Percentiles rank a stretch among this genome's conserved stretches.
Evolutionary conservation across 768 basidiomycete genomes (phyloP).

Genomic region (Tricholoma saponaceum): DNA sequence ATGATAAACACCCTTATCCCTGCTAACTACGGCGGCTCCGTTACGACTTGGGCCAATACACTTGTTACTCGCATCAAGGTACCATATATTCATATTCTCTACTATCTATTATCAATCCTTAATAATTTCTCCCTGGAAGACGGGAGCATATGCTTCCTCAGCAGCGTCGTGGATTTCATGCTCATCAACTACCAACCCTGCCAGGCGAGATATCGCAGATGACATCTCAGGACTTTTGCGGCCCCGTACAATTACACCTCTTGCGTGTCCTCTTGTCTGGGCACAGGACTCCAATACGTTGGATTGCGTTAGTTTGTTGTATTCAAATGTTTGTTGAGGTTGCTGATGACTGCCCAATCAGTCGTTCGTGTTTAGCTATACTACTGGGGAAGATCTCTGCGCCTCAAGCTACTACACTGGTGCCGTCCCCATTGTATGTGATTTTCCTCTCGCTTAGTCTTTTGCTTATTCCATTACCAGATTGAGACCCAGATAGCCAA

Average conservation of each 20-base stretch:
- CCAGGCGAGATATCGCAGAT: conserved; percentile 24
- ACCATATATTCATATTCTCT: not conserved
- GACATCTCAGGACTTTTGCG: conserved; percentile 28
- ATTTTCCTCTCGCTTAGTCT: not conserved
- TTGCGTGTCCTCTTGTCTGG: conserved; percentile 46
- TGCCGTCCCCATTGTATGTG: conserved; percentile 32
- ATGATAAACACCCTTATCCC: conserved; percentile 34
- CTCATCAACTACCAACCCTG: conserved; percentile 28
- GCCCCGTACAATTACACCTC: conserved; percentile 30
- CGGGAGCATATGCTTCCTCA: conserved; percentile 25
- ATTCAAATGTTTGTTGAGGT: not conserved
- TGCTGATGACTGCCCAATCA: conserved; percentile 9
- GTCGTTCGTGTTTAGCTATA: conserved; percentile 40
- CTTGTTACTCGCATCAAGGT: conserved; percentile 41
- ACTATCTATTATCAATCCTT: not conserved
- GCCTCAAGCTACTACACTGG: conserved; percentile 33
- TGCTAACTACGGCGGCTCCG: conserved; percentile 20
- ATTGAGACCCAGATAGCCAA: conserved; percentile 45
- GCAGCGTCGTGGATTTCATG: conserved; percentile 36
- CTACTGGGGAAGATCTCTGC: conserved; percentile 39
- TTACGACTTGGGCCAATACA: conserved; percentile 29
- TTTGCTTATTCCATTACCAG: conserved; percentile 14
- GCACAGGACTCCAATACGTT: conserved; percentile 41
- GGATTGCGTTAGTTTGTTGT: conserved; percentile 33
- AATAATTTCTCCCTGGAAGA: conserved; percentile 17